phyloP scores from a whole-genome alignment of 345 rosid species.

The Brassica rapa region DNA sequence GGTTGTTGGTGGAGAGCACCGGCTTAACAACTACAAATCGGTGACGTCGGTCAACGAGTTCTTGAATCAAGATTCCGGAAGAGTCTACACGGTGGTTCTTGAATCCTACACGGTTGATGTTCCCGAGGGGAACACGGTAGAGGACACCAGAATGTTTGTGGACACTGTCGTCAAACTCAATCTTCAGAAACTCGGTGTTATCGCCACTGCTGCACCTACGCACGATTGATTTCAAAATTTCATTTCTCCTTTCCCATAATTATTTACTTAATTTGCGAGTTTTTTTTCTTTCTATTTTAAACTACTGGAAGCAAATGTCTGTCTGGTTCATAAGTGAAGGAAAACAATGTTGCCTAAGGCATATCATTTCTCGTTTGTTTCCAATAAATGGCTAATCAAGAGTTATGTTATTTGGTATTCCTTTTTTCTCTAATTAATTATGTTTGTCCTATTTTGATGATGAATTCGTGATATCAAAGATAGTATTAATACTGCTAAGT shows the following conservation, averaged over 20 bases:
- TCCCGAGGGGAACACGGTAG: slow-evolving; percentile 75
- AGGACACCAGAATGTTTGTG: slow-evolving; percentile 82
- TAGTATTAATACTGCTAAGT: background rate
- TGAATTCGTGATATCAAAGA: background rate
- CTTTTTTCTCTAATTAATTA: background rate
- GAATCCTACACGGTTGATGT: slow-evolving; percentile 85
- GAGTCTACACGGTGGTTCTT: slow-evolving; percentile 61
- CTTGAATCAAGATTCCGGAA: slow-evolving; percentile 30
- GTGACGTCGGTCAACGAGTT: slow-evolving; percentile 84
- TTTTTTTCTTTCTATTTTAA: background rate
- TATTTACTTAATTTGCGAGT: background rate
- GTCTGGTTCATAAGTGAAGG: background rate
- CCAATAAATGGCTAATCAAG: slow-evolving; percentile 16
- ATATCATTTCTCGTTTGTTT: background rate
- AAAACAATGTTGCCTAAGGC: slow-evolving; percentile 1
- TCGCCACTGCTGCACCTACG: slow-evolving; percentile 37
- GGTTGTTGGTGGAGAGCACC: slow-evolving; percentile 83
- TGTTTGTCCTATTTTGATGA: background rate
- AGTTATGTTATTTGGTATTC: background rate
- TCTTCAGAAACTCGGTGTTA: slow-evolving; percentile 79
- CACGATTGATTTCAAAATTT: slow-evolving; percentile 13
- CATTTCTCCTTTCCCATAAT: background rate
- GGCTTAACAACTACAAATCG: slow-evolving; percentile 69
- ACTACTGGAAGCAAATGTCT: slow-evolving; percentile 6
- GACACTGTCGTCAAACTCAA: slow-evolving; percentile 93